These are phyloP conservation scores for Leccinellum luteum DNA, from an alignment of 768 basidiomycete species.

Conservation along the genomic window DNA sequence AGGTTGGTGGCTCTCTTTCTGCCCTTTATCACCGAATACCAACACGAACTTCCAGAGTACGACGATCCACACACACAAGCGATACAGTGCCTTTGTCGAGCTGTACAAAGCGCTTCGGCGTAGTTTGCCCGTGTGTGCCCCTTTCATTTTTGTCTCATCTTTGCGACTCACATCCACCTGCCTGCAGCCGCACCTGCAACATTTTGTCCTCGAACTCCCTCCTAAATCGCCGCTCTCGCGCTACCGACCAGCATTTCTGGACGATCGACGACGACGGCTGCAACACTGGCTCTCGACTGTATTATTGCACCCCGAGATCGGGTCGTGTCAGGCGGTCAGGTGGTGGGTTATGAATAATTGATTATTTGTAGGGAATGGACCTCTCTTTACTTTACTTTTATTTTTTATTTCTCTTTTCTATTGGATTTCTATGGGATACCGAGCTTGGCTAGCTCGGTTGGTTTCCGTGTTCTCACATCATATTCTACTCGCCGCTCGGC, in stretches of 20 bases:
- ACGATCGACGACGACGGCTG: slow-evolving; percentile 54
- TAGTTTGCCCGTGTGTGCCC: slow-evolving; percentile 48
- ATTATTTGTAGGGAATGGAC: neutral
- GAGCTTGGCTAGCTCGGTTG: neutral
- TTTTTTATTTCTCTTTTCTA: neutral
- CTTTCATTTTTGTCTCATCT: neutral
- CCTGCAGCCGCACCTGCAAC: slow-evolving; percentile 41
- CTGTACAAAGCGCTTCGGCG: slow-evolving; percentile 47
- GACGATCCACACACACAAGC: slow-evolving; percentile 61
- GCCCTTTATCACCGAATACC: neutral
- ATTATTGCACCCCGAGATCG: slow-evolving; percentile 68
- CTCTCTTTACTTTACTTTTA: neutral
- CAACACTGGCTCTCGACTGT: slow-evolving; percentile 67
- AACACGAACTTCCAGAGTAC: slow-evolving; percentile 42
- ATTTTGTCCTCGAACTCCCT: slow-evolving; percentile 57
- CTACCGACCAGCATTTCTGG: slow-evolving; percentile 67
- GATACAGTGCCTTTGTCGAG: slow-evolving; percentile 64
- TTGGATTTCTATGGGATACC: neutral
- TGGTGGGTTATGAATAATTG: slow-evolving; percentile 56
- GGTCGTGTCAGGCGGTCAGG: slow-evolving; percentile 56
- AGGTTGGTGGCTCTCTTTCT: slow-evolving; percentile 31
- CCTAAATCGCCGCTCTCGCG: slow-evolving; percentile 68
- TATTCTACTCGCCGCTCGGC: neutral
- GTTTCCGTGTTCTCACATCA: neutral
- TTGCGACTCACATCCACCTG: neutral